Conservation (phyloP, 176 grass and related monocot genomes). For the Juncus inflexus region DNA sequence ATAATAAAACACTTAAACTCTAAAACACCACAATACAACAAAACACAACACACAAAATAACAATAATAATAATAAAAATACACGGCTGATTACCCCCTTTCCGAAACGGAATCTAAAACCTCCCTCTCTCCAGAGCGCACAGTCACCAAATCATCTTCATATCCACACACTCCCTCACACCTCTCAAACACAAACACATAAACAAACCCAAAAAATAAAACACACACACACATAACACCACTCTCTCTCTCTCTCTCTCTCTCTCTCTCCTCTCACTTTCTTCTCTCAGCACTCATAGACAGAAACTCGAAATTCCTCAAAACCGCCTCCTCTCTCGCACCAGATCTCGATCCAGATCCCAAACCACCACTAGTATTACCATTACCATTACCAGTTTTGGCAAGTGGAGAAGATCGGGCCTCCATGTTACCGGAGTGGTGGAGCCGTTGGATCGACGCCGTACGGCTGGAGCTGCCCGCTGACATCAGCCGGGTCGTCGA, state of each 20-base stretch:
- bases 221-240: too few species aligned
- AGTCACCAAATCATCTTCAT: too few species aligned
- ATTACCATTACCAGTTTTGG: not conserved
- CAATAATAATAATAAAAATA: too few species aligned
- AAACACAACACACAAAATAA: too few species aligned
- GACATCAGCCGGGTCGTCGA: constrained; percentile 32
- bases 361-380: not conserved
- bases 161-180: constrained; percentile 3
- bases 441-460: constrained; percentile 50
- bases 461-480: constrained; percentile 42
- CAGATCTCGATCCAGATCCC: constrained; percentile 28
- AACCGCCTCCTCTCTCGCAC: constrained; percentile 19
- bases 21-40: constrained; percentile 13
- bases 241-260: too few species aligned
- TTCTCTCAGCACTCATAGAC: constrained; percentile 56
- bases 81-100: constrained; percentile 1
- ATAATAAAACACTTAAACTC: too few species aligned
- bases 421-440: constrained; percentile 54
- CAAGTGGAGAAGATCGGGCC: constrained; percentile 38
- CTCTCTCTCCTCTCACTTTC: not conserved
- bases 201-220: too few species aligned
- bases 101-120: not conserved
- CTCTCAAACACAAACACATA: not conserved
- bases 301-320: constrained; percentile 66
- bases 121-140: not conserved